Base-by-base conservation (phyloP, 2,329 filamentous ascomycete genomes). In the Neofusicoccum cordaticola region DNA sequence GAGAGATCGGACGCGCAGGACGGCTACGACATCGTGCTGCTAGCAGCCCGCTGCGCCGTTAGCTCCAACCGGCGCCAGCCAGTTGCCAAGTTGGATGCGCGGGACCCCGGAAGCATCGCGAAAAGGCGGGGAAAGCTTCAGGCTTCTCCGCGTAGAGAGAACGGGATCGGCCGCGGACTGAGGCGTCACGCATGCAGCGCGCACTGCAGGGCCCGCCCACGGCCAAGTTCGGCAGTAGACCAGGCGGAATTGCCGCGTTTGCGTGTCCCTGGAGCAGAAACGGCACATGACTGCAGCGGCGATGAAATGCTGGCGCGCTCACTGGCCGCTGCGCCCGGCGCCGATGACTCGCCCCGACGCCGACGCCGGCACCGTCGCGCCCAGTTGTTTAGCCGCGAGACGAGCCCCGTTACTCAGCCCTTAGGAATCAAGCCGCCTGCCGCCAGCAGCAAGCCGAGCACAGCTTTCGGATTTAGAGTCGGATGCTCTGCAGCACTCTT, bases 41-140 rank as follows among this genome's bases (percentile, higher is more conserved):
- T 47, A 60, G 56, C 15, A 12, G 19, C 22, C 11, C 42, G 56
- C 56, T 15, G 53, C 41, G 56, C 56, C 56, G 44, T 60, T 47
- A 47, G 56, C 47, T 42, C 56, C 56, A 60, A 60, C 56, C 56
- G 42, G 42, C 56, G 51, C 56, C 42, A 35, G 56, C 27, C 42
- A 45, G 42, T 22, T 22, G 22, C 22, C 22, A 60, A 60, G 56
- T 60, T 60, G 41, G 56, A 47, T 60, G 56, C 42, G 56, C 56
- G 56, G 56, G 56, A 60, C 56, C 56, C 56, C 56, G 56, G 56
- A 60, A 60, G 56, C 56, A 60, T 60, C 56, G 56, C 56, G 37
- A 60, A 60, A 60, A 60, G 56, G 56, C 56, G 56, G 56, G 56
- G 56, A 60, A 60, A 60, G 56, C 56, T 60, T 60, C 56, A 60